Conservation (phyloP, 2,329 filamentous ascomycete species). For the Malbranchea cinnamomea region DNA sequence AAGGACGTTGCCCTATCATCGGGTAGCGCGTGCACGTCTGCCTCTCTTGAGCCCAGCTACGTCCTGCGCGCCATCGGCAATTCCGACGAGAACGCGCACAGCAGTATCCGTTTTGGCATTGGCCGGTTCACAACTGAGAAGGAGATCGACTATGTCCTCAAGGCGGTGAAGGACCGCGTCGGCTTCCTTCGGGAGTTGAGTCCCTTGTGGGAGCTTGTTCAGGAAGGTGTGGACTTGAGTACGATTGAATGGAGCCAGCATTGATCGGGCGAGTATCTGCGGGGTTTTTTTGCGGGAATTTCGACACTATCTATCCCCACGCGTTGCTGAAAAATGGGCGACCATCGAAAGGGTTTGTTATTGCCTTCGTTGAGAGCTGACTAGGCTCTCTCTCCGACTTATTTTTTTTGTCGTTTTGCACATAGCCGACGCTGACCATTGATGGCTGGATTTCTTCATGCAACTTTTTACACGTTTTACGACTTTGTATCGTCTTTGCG, state of each 20-base stretch:
- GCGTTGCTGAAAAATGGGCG: too few relatives aligned
- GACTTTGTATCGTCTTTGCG: too few relatives aligned
- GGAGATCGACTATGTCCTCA: constrained; percentile 95
- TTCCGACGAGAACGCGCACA: constrained; percentile 95
- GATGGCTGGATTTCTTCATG: too few relatives aligned
- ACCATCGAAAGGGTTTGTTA: too few relatives aligned
- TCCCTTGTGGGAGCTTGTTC: constrained; percentile 92
- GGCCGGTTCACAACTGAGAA: constrained; percentile 88
- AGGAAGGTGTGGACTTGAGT: constrained; percentile 88
- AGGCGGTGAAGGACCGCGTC: constrained; percentile 81
- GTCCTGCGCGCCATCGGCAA: constrained; percentile 86
- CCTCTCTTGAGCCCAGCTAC: constrained; percentile 91
- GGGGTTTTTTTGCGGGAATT: too few relatives aligned
- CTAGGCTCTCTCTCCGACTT: constrained; percentile 9
- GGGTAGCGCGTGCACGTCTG: constrained; percentile 91
- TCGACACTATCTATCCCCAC: too few relatives aligned
- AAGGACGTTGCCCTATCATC: constrained; percentile 97
- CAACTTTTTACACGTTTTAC: too few relatives aligned
- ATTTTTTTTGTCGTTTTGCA: constrained; percentile 4
- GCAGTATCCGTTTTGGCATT: constrained; percentile 94
- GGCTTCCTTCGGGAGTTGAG: constrained; percentile 88
- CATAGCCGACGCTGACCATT: too few relatives aligned
- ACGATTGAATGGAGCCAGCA: constrained; percentile 99
- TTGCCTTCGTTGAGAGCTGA: too few relatives aligned
- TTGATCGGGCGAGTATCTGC: constrained; percentile 33